Evolutionary conservation across 148 eudicot species (phyloP).

Genomic region (Rhododendron kiyosumense): DNA sequence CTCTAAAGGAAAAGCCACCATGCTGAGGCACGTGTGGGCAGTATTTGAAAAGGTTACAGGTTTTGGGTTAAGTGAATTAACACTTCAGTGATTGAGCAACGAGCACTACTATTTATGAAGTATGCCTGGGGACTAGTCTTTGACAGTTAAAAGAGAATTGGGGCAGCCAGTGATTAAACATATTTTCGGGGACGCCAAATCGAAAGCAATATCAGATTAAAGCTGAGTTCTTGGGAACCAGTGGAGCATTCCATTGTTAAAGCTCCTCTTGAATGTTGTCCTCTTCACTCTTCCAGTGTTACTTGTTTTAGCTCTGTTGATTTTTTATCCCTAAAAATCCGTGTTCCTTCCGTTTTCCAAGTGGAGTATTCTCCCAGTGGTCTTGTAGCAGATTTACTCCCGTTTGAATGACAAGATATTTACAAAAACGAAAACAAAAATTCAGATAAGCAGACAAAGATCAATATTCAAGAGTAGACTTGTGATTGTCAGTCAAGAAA

Average conservation of each 20-base stretch:
- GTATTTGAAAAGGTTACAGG: background rate
- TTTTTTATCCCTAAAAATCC: background rate
- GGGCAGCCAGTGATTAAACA: background rate
- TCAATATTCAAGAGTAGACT: background rate
- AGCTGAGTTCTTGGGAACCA: background rate
- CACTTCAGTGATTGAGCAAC: background rate
- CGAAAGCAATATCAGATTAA: background rate
- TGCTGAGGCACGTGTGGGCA: background rate
- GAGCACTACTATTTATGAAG: too few species aligned
- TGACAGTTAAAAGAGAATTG: background rate
- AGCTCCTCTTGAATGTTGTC: background rate
- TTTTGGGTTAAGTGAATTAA: background rate
- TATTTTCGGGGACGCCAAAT: background rate
- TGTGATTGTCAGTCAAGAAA: background rate
- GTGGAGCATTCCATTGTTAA: background rate
- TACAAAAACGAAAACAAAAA: background rate
- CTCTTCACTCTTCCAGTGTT: background rate
- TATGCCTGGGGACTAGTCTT: background rate
- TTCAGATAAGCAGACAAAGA: background rate
- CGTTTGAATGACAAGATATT: background rate
- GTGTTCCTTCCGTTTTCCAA: background rate
- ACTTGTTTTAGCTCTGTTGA: background rate
- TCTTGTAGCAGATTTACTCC: background rate
- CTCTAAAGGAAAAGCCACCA: background rate
- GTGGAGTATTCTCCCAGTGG: background rate